Percentiles rank a stretch among this genome's conserved stretches.
These are phyloP conservation scores for Apophysomyces elegans DNA, from an alignment of 371 early-diverging fungal genomes.

Conservation along the genomic window DNA sequence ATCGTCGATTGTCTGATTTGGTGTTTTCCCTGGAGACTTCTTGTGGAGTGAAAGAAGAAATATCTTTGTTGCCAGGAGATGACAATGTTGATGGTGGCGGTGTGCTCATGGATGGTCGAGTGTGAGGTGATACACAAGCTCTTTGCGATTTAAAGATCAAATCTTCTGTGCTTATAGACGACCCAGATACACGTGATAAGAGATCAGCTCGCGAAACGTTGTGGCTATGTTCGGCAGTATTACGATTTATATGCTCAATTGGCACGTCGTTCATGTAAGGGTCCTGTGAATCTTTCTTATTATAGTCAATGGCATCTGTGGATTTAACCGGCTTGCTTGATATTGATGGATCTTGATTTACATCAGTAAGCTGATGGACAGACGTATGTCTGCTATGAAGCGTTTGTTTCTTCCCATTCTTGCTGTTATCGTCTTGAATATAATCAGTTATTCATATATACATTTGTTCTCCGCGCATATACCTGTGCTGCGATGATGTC, in stretches of 20 bases:
- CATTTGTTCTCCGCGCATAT: background rate
- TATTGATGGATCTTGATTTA: background rate
- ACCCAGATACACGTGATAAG: background rate
- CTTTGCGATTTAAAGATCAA: constrained; percentile 10
- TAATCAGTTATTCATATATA: background rate
- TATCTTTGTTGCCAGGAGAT: background rate
- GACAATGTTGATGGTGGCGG: constrained; percentile 22
- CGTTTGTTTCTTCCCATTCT: background rate
- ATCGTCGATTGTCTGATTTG: constrained; percentile 17
- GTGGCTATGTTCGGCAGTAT: too few species aligned
- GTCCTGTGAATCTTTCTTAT: background rate
- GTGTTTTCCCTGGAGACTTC: constrained; percentile 7
- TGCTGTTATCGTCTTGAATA: background rate
- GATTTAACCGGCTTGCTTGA: background rate
- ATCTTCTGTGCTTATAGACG: constrained; percentile 16
- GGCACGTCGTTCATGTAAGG: background rate
- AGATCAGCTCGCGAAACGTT: background rate
- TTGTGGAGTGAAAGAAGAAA: background rate
- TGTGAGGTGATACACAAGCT: constrained; percentile 2
- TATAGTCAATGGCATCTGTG: background rate
- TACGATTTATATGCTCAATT: background rate
- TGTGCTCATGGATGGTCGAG: constrained; percentile 23
- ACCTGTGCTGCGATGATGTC: constrained; percentile 4
- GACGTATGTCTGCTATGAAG: background rate
- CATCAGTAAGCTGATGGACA: background rate